A percentile compares a stretch with the other conserved stretches of the same genome.
Conservation (phyloP, 2,329 filamentous ascomycete genomes). For the Triangularia setosa region DNA sequence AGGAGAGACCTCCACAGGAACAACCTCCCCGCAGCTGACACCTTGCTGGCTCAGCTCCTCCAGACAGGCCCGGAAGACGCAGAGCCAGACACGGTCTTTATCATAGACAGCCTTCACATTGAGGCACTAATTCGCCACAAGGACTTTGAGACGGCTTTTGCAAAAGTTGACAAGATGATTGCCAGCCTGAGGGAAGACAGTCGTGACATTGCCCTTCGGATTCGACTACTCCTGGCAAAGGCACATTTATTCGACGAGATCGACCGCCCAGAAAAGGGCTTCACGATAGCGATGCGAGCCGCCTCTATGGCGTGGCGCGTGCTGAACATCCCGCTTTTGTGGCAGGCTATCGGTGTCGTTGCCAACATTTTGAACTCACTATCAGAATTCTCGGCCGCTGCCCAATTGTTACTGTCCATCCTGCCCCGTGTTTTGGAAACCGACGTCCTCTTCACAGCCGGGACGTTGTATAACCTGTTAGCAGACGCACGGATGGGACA, state of each 20-base stretch:
- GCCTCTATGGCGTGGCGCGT: constrained; percentile 69
- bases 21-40: constrained; percentile 48
- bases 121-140: constrained; percentile 48
- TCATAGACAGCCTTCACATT: constrained; percentile 50
- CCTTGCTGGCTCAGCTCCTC: constrained; percentile 49
- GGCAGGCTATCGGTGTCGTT: constrained; percentile 66
- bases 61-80: constrained; percentile 42
- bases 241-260: constrained; percentile 64
- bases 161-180: constrained; percentile 45
- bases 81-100: constrained; percentile 46
- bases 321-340: constrained; percentile 64
- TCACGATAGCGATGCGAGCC: constrained; percentile 72
- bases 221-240: constrained; percentile 71
- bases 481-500: constrained; percentile 77
- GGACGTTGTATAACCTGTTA: constrained; percentile 64
- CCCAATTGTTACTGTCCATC: constrained; percentile 60
- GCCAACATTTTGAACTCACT: constrained; percentile 66
- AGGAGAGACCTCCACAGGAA: constrained; percentile 57
- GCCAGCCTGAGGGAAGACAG: constrained; percentile 41
- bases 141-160: constrained; percentile 45
- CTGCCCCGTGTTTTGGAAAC: constrained; percentile 75
- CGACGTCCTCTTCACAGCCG: constrained; percentile 58
- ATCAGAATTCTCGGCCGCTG: constrained; percentile 65
- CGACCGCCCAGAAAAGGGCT: constrained; percentile 67
- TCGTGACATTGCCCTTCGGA: constrained; percentile 58